Conservation (phyloP, 2,329 filamentous ascomycete genomes). For the Fusarium brachygibbosum region DNA sequence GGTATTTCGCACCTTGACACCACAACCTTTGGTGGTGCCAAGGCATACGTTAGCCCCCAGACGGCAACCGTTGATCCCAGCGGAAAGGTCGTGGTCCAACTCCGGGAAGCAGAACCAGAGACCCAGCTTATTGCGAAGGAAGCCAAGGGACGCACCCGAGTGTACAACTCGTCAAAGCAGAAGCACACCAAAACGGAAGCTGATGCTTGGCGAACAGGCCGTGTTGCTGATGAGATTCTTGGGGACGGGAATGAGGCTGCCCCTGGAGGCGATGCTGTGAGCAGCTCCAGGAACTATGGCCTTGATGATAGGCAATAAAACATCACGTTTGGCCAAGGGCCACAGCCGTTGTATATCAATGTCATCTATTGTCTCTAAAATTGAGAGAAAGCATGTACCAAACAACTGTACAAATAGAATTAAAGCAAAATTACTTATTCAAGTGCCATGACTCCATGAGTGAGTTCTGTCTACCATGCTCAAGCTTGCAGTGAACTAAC, state of each 20-base stretch:
- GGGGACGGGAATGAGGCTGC: constrained; percentile 17
- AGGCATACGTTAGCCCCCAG: constrained; percentile 64
- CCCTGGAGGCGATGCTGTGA: constrained; percentile 63
- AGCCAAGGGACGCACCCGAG: constrained; percentile 53
- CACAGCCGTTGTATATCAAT: constrained; percentile 45
- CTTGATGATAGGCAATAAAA: constrained; percentile 48
- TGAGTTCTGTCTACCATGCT: no score
- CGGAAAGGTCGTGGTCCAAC: constrained; percentile 62
- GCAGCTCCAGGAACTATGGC: constrained; percentile 58
- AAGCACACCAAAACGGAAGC: constrained; percentile 16
- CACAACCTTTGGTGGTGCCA: constrained; percentile 64
- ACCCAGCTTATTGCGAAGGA: constrained; percentile 63
- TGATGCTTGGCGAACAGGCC: constrained; percentile 42
- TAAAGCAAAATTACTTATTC: constrained; percentile 41
- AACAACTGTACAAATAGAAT: constrained; percentile 53
- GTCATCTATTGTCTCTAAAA: constrained; percentile 39
- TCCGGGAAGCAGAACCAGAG: constrained; percentile 57
- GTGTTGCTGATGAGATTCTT: constrained; percentile 51
- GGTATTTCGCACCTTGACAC: constrained; percentile 62
- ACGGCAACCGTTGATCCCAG: constrained; percentile 62
- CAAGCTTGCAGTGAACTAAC: no score
- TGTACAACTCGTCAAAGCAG: constrained; percentile 50
- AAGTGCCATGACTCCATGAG: no score
- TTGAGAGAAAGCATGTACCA: constrained; percentile 47
- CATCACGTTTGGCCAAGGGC: constrained; percentile 17